Percentiles rank a stretch among this genome's conserved stretches.
Conservation (phyloP, 2,329 filamentous ascomycete species). For the Teratosphaeria gauchensis region DNA sequence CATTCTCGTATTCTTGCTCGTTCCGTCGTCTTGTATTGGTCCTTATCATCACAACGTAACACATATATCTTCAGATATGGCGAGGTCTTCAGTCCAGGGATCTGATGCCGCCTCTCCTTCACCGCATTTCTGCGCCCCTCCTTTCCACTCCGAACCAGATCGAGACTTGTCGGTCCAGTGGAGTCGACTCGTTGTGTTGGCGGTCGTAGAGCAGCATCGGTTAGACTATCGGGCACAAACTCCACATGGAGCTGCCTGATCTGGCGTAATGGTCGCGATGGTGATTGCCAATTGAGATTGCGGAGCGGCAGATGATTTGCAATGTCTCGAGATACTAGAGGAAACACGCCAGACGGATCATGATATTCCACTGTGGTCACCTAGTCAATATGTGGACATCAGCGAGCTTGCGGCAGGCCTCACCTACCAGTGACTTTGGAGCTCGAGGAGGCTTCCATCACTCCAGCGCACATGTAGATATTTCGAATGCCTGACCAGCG, state of each 20-base stretch:
- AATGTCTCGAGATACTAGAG: slow-evolving; percentile 68
- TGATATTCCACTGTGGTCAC: slow-evolving; percentile 72
- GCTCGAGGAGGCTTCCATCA: slow-evolving; percentile 30
- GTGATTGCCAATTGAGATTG: slow-evolving; percentile 95
- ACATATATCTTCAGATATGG: slow-evolving; percentile 89
- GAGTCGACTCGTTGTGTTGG: slow-evolving; percentile 10
- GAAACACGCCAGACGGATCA: slow-evolving; percentile 83
- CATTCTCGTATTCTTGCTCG: slow-evolving; percentile 78
- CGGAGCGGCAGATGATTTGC: slow-evolving; percentile 71
- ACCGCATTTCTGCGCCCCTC: slow-evolving; percentile 18
- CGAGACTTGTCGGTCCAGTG: slow-evolving; percentile 28
- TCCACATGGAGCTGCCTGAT: slow-evolving; percentile 90
- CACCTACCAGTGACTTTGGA: slow-evolving; percentile 41
- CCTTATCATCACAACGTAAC: slow-evolving; percentile 89
- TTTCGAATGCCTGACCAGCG: slow-evolving; percentile 5
- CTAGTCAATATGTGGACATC: neutral
- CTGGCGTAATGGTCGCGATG: slow-evolving; percentile 79
- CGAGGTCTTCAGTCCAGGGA: slow-evolving; percentile 82
- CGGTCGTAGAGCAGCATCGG: slow-evolving; percentile 15
- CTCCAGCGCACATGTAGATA: slow-evolving; percentile 11
- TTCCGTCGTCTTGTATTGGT: slow-evolving; percentile 75
- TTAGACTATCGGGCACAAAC: slow-evolving; percentile 49
- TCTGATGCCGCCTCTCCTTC: slow-evolving; percentile 73
- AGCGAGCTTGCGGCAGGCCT: neutral
- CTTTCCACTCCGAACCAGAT: slow-evolving; percentile 30